Conservation (phyloP, 78 protist genomes). For the Dictyostelium firmibasis region DNA sequence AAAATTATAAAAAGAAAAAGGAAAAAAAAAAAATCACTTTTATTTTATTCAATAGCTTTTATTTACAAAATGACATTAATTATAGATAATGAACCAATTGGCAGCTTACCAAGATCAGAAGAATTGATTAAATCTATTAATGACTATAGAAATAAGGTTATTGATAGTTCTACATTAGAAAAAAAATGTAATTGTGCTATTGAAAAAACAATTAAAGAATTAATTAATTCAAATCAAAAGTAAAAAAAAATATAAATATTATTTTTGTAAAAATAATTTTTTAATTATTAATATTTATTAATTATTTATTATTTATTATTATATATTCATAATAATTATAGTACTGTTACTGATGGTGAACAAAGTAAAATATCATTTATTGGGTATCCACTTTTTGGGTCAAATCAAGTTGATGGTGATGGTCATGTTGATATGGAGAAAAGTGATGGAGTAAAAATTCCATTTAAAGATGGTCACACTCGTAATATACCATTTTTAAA, state of each 20-base stretch:
- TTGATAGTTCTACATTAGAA: too few relatives aligned
- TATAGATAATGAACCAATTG: slow-evolving; percentile 39
- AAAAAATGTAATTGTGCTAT: not conserved
- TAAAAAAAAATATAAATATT: not conserved
- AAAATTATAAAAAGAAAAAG: too few relatives aligned
- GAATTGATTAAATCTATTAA: not conserved
- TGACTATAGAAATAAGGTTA: not conserved
- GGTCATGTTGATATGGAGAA: not conserved
- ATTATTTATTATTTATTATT: not conserved
- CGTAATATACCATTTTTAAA: slow-evolving; percentile 17
- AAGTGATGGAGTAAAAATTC: not conserved
- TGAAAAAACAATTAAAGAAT: not conserved
- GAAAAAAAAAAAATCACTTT: too few relatives aligned
- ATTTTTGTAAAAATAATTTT: not conserved
- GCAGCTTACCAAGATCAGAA: slow-evolving; percentile 34
- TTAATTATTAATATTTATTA: not conserved
- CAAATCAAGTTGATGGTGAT: not conserved
- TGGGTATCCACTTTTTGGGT: not conserved
- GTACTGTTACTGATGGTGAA: slow-evolving; percentile 35
- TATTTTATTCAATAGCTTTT: too few relatives aligned
- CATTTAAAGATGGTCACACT: slow-evolving; percentile 12
- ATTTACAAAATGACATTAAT: too few relatives aligned
- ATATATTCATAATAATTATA: too few relatives aligned
- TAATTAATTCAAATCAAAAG: not conserved
- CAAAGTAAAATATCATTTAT: slow-evolving; percentile 27